Base-by-base conservation (phyloP, 108 stramenopile genomes). In the Nitzschia putrida region DNA sequence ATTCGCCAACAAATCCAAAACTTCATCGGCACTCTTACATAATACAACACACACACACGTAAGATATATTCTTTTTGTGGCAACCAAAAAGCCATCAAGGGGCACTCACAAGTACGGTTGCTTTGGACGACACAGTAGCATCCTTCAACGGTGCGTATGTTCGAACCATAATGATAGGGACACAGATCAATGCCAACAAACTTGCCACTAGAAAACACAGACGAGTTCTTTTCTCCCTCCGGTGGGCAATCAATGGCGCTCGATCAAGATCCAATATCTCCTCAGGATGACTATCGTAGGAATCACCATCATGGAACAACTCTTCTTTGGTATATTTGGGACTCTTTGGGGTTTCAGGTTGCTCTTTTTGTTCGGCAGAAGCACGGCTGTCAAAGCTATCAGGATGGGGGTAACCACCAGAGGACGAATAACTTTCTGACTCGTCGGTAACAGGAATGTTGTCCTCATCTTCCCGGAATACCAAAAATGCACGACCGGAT, bases 401-500 rank as follows among this genome's bases (percentile, higher is more conserved):
- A 2, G n/a, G n/a, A 18, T 49, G 47, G n/a, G 18, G 14, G 6
- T 18, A 49, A 18, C 47, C 47, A 55, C 54, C 29, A 3, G 29
- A 12, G 0, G 61, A 63, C 8, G 43, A 13, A 47, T 44, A 63
- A 45, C 61, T 63, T 2, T 64, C 49, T 0, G 37, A 34, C 8
- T 66, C 53, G 20, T 71, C 59, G 2, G 57, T 61, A 6, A 29
- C 37, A 10, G 24, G 34, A 10, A 60, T 12, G 10, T 59, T 54
- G n/a, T 63, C 66, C 41, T 26, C 61, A 41, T 20, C 44, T 1
- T 44, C 44, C 12, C 40, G 13, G 3, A 18, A 18, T 18, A 16
- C 22, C 12, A 39, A 65, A 66, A 85, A 85, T 37, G 77, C 52
- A 45, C 29, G 18, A 37, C 85, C 85, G 8, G 85, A 79, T 23